phyloP scores from a whole-genome alignment of 2,329 filamentous ascomycete species.

The Sporothrix dimorphospora region DNA sequence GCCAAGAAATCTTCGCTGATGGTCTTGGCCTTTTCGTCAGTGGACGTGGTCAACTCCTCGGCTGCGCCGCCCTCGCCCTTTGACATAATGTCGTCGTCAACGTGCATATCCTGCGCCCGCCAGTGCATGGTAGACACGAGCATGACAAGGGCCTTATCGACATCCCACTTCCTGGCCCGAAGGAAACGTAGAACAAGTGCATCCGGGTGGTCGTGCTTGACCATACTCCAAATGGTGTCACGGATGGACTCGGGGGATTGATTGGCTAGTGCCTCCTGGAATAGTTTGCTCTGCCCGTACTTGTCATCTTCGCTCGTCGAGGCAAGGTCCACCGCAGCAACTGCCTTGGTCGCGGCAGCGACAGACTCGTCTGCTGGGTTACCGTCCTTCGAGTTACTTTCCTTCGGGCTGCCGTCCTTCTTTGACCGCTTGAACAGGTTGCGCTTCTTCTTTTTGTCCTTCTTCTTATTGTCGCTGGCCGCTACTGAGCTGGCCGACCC shows the following conservation, averaged over 20 bases:
- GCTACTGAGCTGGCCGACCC: conserved; percentile 36
- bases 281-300: conserved; percentile 86
- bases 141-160: conserved; percentile 92
- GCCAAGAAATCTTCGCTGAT: conserved; percentile 74
- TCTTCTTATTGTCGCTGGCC: conserved; percentile 44
- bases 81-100: conserved; percentile 85
- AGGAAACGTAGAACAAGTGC: conserved; percentile 80
- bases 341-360: conserved; percentile 18
- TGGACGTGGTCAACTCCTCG: conserved; percentile 57
- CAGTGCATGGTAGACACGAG: conserved; percentile 92
- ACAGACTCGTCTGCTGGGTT: conserved; percentile 17
- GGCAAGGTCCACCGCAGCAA: conserved; percentile 16
- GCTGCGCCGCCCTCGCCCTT: conserved; percentile 73
- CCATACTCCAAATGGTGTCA: conserved; percentile 85
- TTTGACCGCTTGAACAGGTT: conserved; percentile 16
- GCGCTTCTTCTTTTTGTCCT: conserved; percentile 75
- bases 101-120: conserved; percentile 79
- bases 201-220: conserved; percentile 94
- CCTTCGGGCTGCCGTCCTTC: conserved; percentile 54
- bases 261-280: conserved; percentile 77
- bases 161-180: conserved; percentile 92
- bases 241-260: conserved; percentile 78
- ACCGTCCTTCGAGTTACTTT: conserved; percentile 28
- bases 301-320: conserved; percentile 73
- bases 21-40: conserved; percentile 65